Conservation (phyloP, 1,284 basidiomycete genomes). For the Cutaneotrichosporon arboriforme region DNA sequence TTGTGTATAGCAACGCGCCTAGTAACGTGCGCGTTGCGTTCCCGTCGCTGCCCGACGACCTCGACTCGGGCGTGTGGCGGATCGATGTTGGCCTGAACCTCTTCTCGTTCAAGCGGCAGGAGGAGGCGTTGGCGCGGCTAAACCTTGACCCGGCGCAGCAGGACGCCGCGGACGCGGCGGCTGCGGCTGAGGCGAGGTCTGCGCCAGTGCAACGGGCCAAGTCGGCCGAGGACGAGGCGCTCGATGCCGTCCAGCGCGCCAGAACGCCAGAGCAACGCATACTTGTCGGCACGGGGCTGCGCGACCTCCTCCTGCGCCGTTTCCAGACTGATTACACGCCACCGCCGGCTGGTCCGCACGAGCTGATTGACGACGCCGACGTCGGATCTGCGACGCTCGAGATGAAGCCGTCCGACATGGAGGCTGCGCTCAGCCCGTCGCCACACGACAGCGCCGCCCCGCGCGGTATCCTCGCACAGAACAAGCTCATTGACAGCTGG, state of each 20-base stretch:
- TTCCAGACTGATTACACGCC: constrained; percentile 49
- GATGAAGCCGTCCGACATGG: constrained; percentile 33
- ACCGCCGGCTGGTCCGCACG: not conserved
- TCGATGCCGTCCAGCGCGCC: not conserved
- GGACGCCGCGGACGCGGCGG: constrained; percentile 34
- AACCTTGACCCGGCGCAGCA: constrained; percentile 55
- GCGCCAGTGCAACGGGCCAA: not conserved
- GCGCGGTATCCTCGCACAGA: constrained; percentile 59
- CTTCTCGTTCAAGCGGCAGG: constrained; percentile 64
- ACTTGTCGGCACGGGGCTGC: constrained; percentile 62
- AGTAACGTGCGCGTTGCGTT: constrained; percentile 56
- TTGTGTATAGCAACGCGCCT: constrained; percentile 53
- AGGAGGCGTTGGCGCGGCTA: constrained; percentile 59
- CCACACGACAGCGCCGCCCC: constrained; percentile 5
- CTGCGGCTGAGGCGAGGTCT: not conserved
- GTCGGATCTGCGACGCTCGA: constrained; percentile 17
- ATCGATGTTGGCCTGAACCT: constrained; percentile 67
- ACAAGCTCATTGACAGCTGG: constrained; percentile 72
- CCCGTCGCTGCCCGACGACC: constrained; percentile 48
- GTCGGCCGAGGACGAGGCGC: constrained; percentile 1
- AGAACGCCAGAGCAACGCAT: constrained; percentile 49
- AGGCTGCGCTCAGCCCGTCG: constrained; percentile 26
- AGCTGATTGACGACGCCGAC: not conserved
- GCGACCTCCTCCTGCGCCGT: constrained; percentile 59
- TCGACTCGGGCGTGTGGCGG: constrained; percentile 57